Percentiles rank a stretch among this genome's conserved stretches.
phyloP scores from a whole-genome alignment of 371 early-diverging fungal genomes.

The Dichotomocladium elegans region DNA sequence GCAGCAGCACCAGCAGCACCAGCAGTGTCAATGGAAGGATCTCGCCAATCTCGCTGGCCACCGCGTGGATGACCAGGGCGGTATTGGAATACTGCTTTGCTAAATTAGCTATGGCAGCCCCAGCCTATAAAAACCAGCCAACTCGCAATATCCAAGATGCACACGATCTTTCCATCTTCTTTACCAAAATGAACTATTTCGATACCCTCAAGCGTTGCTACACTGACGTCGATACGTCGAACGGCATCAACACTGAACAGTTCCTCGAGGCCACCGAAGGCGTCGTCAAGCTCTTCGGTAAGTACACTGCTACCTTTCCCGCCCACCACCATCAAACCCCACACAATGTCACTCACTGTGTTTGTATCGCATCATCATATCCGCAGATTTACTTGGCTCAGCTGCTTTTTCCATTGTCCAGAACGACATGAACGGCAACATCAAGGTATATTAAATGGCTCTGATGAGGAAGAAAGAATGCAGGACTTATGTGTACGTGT shows the following conservation, averaged over 20 bases:
- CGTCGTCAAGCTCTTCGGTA: constrained; percentile 82
- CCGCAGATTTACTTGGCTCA: constrained; percentile 62
- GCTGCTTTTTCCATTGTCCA: constrained; percentile 82
- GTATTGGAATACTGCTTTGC: not conserved
- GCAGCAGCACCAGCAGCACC: too few relatives aligned
- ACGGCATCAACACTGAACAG: constrained; percentile 74
- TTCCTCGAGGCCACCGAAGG: constrained; percentile 90
- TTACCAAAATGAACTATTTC: constrained; percentile 66
- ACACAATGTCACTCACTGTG: not conserved
- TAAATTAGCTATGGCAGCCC: not conserved
- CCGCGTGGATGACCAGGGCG: too few relatives aligned
- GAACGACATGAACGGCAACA: constrained; percentile 87
- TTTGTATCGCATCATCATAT: not conserved
- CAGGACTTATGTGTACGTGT: too few relatives aligned
- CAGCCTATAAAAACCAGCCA: not conserved
- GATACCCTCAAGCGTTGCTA: constrained; percentile 64
- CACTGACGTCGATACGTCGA: constrained; percentile 60
- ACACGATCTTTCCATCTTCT: not conserved
- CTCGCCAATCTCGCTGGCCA: too few relatives aligned
- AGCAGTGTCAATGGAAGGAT: too few relatives aligned
- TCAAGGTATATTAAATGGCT: constrained; percentile 52
- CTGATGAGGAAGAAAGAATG: not conserved
- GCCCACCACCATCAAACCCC: too few relatives aligned
- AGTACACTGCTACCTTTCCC: constrained; percentile 5
- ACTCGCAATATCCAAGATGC: too few relatives aligned